Conservation (phyloP, 805 yeast species). For the Ogataea saltuana region DNA sequence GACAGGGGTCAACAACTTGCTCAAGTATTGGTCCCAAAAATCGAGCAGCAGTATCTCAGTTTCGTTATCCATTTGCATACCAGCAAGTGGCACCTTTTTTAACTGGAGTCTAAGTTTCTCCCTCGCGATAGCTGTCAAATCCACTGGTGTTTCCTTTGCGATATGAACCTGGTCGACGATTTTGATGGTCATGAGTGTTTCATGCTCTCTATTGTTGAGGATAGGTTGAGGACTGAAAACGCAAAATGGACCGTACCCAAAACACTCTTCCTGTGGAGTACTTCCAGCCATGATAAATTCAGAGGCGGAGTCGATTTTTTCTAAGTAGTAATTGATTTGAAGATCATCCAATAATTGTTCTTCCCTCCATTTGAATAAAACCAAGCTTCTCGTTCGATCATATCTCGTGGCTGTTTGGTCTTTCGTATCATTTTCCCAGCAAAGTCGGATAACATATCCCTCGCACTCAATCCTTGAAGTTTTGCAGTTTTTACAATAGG, state of each 20-base stretch:
- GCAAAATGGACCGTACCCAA: conserved; percentile 2
- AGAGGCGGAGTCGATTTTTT: conserved; percentile 1
- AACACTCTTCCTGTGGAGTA: background rate
- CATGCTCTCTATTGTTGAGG: too few species aligned
- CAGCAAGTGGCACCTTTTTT: background rate
- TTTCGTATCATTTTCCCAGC: background rate
- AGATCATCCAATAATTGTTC: background rate
- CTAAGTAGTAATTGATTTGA: conserved; percentile 2
- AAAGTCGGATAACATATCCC: conserved; percentile 5
- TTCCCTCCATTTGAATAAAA: conserved; percentile 2
- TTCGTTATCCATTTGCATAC: background rate
- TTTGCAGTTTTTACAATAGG: conserved; percentile 1
- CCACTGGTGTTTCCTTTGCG: background rate
- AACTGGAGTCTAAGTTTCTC: background rate
- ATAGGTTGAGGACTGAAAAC: background rate
- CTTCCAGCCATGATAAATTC: background rate
- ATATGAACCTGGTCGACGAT: too few species aligned
- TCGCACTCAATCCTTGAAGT: background rate
- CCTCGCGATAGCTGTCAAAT: background rate
- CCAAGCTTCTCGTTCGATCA: conserved; percentile 1
- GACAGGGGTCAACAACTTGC: conserved; percentile 1
- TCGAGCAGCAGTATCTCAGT: conserved; percentile 1
- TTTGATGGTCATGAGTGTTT: too few species aligned
- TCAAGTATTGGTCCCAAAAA: conserved; percentile 4
- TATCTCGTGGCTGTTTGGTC: background rate